Percentiles rank a stretch among this genome's conserved stretches.
Evolutionary conservation across 306 rosid species (phyloP).

Genomic region (Cucurbita ficifolia): DNA sequence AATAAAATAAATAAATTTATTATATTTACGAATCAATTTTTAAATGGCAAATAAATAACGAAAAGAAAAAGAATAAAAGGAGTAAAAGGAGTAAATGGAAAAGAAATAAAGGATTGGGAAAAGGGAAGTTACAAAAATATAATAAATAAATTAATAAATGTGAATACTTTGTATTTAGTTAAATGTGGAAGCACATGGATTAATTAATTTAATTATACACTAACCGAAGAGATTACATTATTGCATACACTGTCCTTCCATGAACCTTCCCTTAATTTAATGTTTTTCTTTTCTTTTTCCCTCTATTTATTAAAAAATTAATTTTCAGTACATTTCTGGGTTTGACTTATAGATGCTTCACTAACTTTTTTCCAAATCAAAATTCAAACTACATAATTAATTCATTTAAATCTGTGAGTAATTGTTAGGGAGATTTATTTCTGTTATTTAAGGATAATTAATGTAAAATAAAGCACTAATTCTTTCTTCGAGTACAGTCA

Average conservation of each 20-base stretch:
- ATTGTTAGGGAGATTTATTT: not conserved
- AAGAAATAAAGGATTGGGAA: conserved; percentile 1
- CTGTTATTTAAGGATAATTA: not conserved
- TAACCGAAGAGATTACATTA: conserved; percentile 4
- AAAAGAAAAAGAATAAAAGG: not conserved
- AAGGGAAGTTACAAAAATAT: not conserved
- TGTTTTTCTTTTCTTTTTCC: not conserved
- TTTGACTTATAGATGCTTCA: not conserved
- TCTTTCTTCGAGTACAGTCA: no score
- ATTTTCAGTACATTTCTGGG: not conserved
- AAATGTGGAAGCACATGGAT: not conserved
- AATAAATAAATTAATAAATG: not conserved
- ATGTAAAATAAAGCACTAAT: not conserved
- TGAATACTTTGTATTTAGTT: not conserved
- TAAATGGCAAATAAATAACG: no score
- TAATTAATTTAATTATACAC: not conserved
- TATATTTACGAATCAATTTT: no score
- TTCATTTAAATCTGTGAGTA: not conserved
- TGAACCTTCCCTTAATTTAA: not conserved
- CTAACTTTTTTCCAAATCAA: not conserved
- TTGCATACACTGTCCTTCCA: not conserved
- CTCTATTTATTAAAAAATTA: not conserved
- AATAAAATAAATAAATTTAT: no score
- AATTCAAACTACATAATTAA: not conserved
- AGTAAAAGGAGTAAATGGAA: no score